Evolutionary conservation across 108 stramenopile genomes (phyloP), one percentile per base, ranked within the genome.

Genomic region (Bacterosira constricta): DNA sequence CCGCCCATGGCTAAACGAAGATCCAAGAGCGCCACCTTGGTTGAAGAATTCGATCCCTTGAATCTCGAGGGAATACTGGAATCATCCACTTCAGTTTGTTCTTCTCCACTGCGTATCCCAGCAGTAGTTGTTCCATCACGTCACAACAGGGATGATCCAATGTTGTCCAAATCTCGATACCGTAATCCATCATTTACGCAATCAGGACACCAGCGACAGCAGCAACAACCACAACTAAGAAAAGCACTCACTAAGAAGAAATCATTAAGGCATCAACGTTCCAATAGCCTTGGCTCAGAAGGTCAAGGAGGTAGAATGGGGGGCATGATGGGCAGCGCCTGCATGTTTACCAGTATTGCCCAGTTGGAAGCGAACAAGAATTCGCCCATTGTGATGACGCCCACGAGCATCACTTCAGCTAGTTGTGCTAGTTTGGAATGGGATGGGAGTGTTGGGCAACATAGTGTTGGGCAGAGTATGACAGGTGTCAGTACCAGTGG

Each of bases 81-180:
- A 56, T 27, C 32, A 7, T 32, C 55, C 0, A 20, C 55, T 15
- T 34, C 2, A 30, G n/a, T n/a, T n/a, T n/a, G n/a, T n/a, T n/a
- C n/a, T 18, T 3, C 27, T 27, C 55, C 35, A 38, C 29, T 18
- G 32, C 15, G 4, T 56, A n/a, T 20, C 34, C 29, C 7, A 3
- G 51, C 36, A 34, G 4, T 34, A 20, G 36, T 8, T 15, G 35
- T 20, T 18, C 55, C 55, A 6, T 32, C 55, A 31, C 55, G 55
- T n/a, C 55, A 56, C 37, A 34, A 56, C 55, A 56, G 20, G 55
- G 55, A 56, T 34, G 55, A 56, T 34, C 55, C 55, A 20, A 20
- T 56, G 17, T 32, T 56, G 13, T 15, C 55, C 34, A 56, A 56
- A 18, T 56, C 55, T 15, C 27, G 35, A 37, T 56, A 56, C 21